Evolutionary conservation across 768 basidiomycete genomes (phyloP).

Genomic region (Mycena alexandri): DNA sequence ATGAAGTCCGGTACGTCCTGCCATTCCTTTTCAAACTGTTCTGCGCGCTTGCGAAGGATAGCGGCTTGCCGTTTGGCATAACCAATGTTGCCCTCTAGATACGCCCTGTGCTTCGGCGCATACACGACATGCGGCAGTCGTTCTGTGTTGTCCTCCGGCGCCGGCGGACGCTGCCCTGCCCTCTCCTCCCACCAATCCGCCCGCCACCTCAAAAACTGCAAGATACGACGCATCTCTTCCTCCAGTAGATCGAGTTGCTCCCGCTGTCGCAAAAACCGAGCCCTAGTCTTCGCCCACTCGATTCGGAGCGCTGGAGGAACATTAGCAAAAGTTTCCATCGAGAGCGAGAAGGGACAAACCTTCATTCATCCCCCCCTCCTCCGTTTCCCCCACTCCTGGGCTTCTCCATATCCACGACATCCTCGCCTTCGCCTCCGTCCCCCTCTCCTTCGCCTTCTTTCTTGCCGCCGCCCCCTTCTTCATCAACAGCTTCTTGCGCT

Average conservation of each 20-base stretch:
- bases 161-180: not conserved
- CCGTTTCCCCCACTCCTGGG: not conserved
- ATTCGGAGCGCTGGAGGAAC: slow-evolving; percentile 22
- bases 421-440: not conserved
- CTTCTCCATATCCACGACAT: slow-evolving; percentile 21
- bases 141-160: not conserved
- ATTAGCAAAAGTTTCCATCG: too few species aligned
- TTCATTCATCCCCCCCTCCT: slow-evolving; percentile 4
- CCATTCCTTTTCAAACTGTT: slow-evolving; percentile 2
- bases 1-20: slow-evolving; percentile 3
- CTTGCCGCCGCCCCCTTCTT: not conserved
- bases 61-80: slow-evolving; percentile 28
- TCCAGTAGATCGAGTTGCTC: slow-evolving; percentile 32
- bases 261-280: not conserved
- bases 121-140: not conserved
- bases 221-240: slow-evolving; percentile 31
- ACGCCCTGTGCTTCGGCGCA: slow-evolving; percentile 1
- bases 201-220: slow-evolving; percentile 23
- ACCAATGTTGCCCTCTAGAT: slow-evolving; percentile 24
- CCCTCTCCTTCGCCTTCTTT: not conserved
- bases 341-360: not conserved
- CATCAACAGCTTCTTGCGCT: slow-evolving; percentile 16
- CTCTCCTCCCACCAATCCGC: slow-evolving; percentile 19
- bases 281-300: slow-evolving; percentile 25
- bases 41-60: not conserved